These are phyloP conservation scores for Monotropa hypopitys DNA, from an alignment of 179 eudicot genomes.

Conservation along the genomic window DNA sequence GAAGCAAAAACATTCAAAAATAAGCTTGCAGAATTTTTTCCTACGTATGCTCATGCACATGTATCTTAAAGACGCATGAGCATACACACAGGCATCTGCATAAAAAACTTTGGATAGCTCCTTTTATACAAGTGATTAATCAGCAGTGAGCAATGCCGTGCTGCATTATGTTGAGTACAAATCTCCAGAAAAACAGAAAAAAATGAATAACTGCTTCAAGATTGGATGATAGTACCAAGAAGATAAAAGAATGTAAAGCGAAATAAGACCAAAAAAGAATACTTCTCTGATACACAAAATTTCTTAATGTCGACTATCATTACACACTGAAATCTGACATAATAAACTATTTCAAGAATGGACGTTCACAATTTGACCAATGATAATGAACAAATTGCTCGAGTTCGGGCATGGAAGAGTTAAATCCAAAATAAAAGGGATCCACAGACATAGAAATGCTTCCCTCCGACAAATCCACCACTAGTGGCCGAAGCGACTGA, in stretches of 20 bases:
- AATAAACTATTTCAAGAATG: background rate
- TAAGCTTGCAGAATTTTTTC: background rate
- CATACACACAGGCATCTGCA: too few relatives aligned
- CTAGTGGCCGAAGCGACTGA: conserved; percentile 27
- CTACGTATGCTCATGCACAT: background rate
- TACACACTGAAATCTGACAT: conserved; percentile 5
- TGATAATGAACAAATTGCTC: background rate
- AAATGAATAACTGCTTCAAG: background rate
- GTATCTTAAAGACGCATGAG: background rate
- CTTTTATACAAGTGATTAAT: background rate
- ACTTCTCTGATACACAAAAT: background rate
- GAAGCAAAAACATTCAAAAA: background rate
- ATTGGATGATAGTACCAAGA: background rate
- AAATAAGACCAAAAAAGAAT: background rate
- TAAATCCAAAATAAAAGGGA: conserved; percentile 16
- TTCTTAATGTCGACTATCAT: background rate
- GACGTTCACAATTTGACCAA: conserved; percentile 2
- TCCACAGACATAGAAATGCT: conserved; percentile 23
- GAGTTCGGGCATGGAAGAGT: background rate
- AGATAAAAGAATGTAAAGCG: background rate
- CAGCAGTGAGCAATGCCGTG: background rate
- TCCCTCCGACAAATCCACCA: conserved; percentile 36
- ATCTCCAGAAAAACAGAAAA: background rate
- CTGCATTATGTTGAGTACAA: background rate
- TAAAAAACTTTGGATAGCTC: background rate